Evolutionary conservation across 805 yeast genomes (phyloP).

Genomic region (Jamesozyma rosinii): DNA sequence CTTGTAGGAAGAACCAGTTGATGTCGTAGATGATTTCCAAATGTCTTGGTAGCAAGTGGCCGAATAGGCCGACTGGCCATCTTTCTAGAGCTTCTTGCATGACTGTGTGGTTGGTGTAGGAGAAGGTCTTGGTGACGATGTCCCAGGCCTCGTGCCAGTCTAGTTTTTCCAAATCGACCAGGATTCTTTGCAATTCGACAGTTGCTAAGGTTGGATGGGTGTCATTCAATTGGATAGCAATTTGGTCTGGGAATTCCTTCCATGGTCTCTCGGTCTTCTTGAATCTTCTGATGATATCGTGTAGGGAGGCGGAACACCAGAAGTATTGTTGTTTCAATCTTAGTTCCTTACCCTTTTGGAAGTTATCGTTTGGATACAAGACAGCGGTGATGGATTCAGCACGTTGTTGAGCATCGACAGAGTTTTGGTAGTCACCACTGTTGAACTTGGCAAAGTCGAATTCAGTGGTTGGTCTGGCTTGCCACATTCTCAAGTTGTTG

Average conservation of each 20-base stretch:
- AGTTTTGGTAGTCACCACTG: constrained; percentile 79
- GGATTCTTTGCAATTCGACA: constrained; percentile 78
- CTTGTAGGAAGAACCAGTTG: constrained; percentile 67
- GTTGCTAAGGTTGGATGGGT: constrained; percentile 91
- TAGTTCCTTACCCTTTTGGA: constrained; percentile 81
- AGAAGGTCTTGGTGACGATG: constrained; percentile 70
- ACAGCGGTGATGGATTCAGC: constrained; percentile 93
- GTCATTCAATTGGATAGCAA: constrained; percentile 89
- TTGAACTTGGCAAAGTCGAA: constrained; percentile 87
- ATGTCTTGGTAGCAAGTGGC: constrained; percentile 79
- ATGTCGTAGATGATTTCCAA: constrained; percentile 82
- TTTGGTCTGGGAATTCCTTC: constrained; percentile 73
- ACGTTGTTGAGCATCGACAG: constrained; percentile 74
- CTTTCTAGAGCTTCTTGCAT: constrained; percentile 92
- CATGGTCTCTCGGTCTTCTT: constrained; percentile 70
- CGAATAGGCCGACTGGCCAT: constrained; percentile 83
- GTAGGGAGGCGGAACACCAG: constrained; percentile 92
- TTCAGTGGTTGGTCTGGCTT: constrained; percentile 80
- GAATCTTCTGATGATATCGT: constrained; percentile 83
- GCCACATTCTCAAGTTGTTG: constrained; percentile 85
- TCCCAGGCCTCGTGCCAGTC: constrained; percentile 82
- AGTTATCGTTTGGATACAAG: constrained; percentile 88
- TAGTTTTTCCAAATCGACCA: constrained; percentile 74
- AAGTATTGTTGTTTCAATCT: constrained; percentile 92
- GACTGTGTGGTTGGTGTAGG: constrained; percentile 91